Evolutionary conservation across 768 basidiomycete species (phyloP).

Genomic region (Boletus subparvulus): DNA sequence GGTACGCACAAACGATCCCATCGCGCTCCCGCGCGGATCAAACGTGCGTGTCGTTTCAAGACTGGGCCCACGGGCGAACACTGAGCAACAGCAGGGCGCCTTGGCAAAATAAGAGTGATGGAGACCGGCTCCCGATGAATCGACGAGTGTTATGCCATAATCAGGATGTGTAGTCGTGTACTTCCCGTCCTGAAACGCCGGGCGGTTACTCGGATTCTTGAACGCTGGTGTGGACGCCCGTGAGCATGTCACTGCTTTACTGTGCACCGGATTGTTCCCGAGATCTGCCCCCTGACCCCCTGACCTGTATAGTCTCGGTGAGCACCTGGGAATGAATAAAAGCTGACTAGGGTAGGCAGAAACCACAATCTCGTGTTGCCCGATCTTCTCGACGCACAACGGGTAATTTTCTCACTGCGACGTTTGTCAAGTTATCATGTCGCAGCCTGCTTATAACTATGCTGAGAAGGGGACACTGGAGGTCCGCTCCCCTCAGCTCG

Average conservation of each 20-base stretch:
- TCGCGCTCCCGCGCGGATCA: background rate
- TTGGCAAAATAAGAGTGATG: constrained; percentile 3
- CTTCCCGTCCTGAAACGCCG: constrained; percentile 2
- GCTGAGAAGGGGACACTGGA: constrained; percentile 61
- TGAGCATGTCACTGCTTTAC: constrained; percentile 8
- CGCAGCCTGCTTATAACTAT: constrained; percentile 47
- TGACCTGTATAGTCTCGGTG: constrained; percentile 12
- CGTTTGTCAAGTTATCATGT: constrained; percentile 35
- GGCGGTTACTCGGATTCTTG: constrained; percentile 15
- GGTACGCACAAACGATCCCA: background rate
- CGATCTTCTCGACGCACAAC: constrained; percentile 7
- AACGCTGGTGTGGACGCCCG: constrained; percentile 9
- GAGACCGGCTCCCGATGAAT: constrained; percentile 14
- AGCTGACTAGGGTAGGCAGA: background rate
- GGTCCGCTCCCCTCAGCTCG: constrained; percentile 35
- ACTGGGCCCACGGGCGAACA: background rate
- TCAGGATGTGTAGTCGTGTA: background rate
- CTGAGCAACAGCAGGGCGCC: background rate
- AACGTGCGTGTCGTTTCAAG: background rate
- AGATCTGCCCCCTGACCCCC: constrained; percentile 4
- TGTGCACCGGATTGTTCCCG: constrained; percentile 16
- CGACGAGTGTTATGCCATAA: constrained; percentile 5
- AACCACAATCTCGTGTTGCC: background rate
- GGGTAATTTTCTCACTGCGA: constrained; percentile 15
- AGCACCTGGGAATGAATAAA: constrained; percentile 22